Base-by-base conservation (phyloP, 805 yeast species). In the Brettanomyces naardenensis region DNA sequence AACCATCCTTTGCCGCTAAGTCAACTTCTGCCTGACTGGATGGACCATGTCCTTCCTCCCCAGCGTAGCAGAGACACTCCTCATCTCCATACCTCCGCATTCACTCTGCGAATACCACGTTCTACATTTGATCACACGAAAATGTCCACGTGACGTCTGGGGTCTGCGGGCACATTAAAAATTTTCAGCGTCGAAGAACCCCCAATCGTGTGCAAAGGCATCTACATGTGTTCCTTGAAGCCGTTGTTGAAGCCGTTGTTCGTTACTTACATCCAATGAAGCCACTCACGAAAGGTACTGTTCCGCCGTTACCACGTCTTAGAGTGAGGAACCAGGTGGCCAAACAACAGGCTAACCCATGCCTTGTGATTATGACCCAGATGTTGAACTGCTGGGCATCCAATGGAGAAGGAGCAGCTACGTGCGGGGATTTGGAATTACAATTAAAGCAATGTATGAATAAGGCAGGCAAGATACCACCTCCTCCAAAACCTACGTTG, bases 311-410 rank as follows among this genome's bases (percentile, higher is more conserved):
- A 44, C 89, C 87, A 29, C 70, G 79, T 53, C 68, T 86, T 37
- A 73, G 77, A 57, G 82, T 80, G 41, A 79, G 80, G 56, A 78
- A 75, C 48, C 78, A 87, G 13, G 65, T 73, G 4, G 64, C 71
- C 22, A 68, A 70, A 36, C 75, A 75, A 47, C 59, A 69, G 40
- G 73, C 84, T 33, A 78, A 80, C 48, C 78, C 85, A 41, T 88
- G 96, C 59, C 59, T 78, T 43, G 87, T 85, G 40, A 64, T 82
- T 45, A 84, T 89, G 89, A 79, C 92, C 1, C 80, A 85, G 34
- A 69, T 89, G 58, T 66, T 89, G 49, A 85, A 83, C 68, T 89
- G 97, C 65, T 89, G 97, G 97, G 94, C 96, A 3, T 84, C 96
- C 19, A 84, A 86, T 62, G 90, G 94, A 35, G 95, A 87, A 59